These are phyloP conservation scores for Debaryomyces robertsiae DNA, from an alignment of 1,139 yeast genomes.

Conservation along the genomic window DNA sequence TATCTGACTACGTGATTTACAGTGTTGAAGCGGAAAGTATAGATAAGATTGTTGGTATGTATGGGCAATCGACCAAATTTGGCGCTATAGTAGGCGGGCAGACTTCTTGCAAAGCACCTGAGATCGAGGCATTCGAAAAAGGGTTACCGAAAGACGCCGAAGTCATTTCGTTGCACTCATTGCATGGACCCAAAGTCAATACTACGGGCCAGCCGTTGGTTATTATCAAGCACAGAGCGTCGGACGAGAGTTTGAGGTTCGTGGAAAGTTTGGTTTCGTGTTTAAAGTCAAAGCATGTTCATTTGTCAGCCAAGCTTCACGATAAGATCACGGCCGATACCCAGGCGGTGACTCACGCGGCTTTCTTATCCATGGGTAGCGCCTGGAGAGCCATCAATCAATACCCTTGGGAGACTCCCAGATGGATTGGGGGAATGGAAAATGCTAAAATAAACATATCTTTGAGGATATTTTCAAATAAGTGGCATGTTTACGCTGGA, in stretches of 20 bases:
- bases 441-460: constrained; percentile 95
- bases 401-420: constrained; percentile 90
- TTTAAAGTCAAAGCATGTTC: constrained; percentile 76
- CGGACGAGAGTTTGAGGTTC: constrained; percentile 55
- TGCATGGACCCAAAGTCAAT: constrained; percentile 92
- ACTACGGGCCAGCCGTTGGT: constrained; percentile 93
- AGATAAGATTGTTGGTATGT: constrained; percentile 64
- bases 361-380: constrained; percentile 92
- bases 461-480: constrained; percentile 83
- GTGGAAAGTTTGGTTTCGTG: constrained; percentile 70
- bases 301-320: constrained; percentile 79
- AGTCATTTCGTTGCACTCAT: constrained; percentile 83
- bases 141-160: constrained; percentile 75
- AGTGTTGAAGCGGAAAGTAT: constrained; percentile 90
- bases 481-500: constrained; percentile 99
- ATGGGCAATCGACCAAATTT: constrained; percentile 84
- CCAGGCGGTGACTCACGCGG: constrained; percentile 98
- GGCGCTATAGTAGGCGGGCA: constrained; percentile 98
- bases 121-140: constrained; percentile 80
- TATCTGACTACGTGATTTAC: constrained; percentile 80
- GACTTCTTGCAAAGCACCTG: constrained; percentile 92
- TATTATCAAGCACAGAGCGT: constrained; percentile 72
- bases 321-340: constrained; percentile 97
- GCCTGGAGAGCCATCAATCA: constrained; percentile 87
- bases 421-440: constrained; percentile 92